Conservation (phyloP, 495 filamentous ascomycete genomes). For the Xylaria grammica region DNA sequence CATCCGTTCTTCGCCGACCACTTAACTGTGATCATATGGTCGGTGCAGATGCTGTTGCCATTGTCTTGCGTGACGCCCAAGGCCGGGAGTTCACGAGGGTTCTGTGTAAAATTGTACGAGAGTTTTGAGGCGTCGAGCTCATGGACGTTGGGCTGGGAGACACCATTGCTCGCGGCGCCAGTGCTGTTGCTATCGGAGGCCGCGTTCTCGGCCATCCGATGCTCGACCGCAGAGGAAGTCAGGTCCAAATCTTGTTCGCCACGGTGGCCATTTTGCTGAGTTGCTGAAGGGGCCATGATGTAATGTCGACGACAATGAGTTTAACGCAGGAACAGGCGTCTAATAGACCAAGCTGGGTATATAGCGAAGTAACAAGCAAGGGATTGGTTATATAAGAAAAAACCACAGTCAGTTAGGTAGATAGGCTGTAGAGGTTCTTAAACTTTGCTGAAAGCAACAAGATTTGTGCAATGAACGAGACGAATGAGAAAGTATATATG, state of each 20-base stretch:
- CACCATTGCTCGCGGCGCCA: conserved; percentile 31
- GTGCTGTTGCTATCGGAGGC: conserved; percentile 19
- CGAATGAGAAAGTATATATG: conserved; percentile 9
- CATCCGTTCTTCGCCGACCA: conserved; percentile 76
- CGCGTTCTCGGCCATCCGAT: conserved; percentile 42
- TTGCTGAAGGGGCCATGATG: conserved; percentile 41
- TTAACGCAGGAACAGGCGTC: conserved; percentile 3
- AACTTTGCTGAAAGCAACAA: background rate
- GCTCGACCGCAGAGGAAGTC: conserved; percentile 48
- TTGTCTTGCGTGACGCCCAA: conserved; percentile 52
- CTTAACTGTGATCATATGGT: conserved; percentile 83
- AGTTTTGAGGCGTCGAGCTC: conserved; percentile 76
- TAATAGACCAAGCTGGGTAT: background rate
- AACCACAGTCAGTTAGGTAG: background rate
- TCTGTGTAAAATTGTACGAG: conserved; percentile 68
- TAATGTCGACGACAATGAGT: conserved; percentile 11
- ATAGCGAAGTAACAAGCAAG: background rate
- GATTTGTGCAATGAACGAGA: background rate
- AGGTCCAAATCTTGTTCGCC: conserved; percentile 47
- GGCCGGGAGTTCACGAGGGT: conserved; percentile 70
- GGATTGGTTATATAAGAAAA: background rate
- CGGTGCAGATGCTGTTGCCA: conserved; percentile 69
- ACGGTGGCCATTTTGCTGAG: conserved; percentile 26
- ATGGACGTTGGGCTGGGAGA: conserved; percentile 34
- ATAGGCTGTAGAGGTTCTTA: background rate